Conservation (phyloP, 1,139 yeast genomes). For the Yamadazyma pseudoaaseri region DNA sequence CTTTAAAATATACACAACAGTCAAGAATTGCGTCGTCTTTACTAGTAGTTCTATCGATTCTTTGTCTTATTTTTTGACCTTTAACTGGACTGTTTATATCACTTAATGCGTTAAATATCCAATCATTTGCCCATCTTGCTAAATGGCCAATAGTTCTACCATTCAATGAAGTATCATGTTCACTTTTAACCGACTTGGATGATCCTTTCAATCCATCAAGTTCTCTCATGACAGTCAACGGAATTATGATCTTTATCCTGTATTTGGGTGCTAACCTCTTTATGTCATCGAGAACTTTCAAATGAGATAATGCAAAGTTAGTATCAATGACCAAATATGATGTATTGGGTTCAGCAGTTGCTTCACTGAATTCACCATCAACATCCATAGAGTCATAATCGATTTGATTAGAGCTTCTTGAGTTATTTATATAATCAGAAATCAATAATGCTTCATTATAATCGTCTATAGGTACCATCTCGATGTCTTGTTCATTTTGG, state of each 20-base stretch:
- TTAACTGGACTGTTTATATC: conserved; percentile 46
- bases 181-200: conserved; percentile 13
- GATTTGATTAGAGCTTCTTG: conserved; percentile 15
- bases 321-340: conserved; percentile 69
- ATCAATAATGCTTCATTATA: conserved; percentile 45
- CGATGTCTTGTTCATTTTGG: conserved; percentile 39
- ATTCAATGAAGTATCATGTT: conserved; percentile 6
- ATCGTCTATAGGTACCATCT: conserved; percentile 52
- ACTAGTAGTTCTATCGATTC: conserved; percentile 33
- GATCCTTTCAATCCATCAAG: conserved; percentile 74
- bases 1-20: conserved; percentile 68
- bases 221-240: conserved; percentile 68
- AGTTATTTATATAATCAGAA: conserved; percentile 35
- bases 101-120: conserved; percentile 71
- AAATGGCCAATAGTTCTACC: conserved; percentile 47
- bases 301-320: conserved; percentile 69
- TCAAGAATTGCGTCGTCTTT: conserved; percentile 87
- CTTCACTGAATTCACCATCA: conserved; percentile 14
- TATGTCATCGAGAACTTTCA: conserved; percentile 53
- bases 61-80: conserved; percentile 66
- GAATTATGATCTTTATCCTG: conserved; percentile 59
- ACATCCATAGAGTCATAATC: conserved; percentile 19
- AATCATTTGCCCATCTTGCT: conserved; percentile 76
- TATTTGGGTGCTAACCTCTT: conserved; percentile 36
- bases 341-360: conserved; percentile 20